Conservation (phyloP, 2,329 filamentous ascomycete species). For the Byssothecium circinans region DNA sequence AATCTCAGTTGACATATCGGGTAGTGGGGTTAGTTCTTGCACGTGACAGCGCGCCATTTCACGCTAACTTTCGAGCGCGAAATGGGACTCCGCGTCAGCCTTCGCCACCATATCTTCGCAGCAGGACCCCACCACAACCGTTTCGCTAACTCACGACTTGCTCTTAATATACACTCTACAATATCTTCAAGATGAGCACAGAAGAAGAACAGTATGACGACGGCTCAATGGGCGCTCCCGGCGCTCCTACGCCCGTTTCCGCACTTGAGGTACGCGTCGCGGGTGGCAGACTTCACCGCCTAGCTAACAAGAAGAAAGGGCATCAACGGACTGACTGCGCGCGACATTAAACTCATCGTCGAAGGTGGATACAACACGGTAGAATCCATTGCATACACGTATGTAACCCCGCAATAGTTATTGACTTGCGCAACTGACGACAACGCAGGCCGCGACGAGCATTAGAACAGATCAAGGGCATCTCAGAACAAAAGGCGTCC, state of each 20-base stretch:
- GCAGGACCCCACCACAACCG: too few relatives aligned
- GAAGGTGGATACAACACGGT: conserved; percentile 95
- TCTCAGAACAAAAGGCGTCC: conserved; percentile 92
- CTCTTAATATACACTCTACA: background rate
- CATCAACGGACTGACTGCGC: conserved; percentile 83
- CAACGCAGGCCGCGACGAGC: conserved; percentile 64
- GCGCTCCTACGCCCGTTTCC: conserved; percentile 86
- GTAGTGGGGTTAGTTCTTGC: too few relatives aligned
- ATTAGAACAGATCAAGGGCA: conserved; percentile 94
- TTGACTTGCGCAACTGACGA: conserved; percentile 22
- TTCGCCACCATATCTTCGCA: too few relatives aligned
- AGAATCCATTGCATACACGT: conserved; percentile 93
- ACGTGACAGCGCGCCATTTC: too few relatives aligned
- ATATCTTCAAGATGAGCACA: conserved; percentile 44
- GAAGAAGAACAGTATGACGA: conserved; percentile 73
- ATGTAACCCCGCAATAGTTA: conserved; percentile 34
- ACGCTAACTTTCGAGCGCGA: too few relatives aligned
- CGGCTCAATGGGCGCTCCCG: conserved; percentile 73
- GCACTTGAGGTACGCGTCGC: conserved; percentile 73
- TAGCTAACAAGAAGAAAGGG: conserved; percentile 60
- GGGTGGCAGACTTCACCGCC: background rate
- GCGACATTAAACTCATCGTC: conserved; percentile 89
- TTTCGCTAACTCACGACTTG: too few relatives aligned
- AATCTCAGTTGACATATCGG: too few relatives aligned
- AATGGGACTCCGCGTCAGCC: too few relatives aligned